These are phyloP conservation scores for Komagataella kurtzmanii DNA, from an alignment of 805 yeast genomes.

Conservation along the genomic window DNA sequence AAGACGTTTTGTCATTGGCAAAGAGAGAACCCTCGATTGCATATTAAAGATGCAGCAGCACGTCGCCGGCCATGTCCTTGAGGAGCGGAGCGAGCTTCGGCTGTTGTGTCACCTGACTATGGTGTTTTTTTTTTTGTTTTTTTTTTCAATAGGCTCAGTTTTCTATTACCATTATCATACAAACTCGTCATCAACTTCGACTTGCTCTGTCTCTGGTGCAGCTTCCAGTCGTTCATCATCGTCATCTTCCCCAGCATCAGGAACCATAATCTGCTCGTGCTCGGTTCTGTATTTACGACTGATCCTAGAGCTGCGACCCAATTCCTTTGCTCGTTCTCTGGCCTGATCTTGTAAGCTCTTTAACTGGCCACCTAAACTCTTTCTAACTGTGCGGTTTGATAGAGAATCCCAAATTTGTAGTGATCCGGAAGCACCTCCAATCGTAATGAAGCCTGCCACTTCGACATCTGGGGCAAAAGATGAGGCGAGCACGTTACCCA, in stretches of 20 bases:
- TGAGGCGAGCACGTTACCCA: constrained; percentile 79
- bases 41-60: not conserved
- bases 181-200: not conserved
- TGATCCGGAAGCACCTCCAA: constrained; percentile 80
- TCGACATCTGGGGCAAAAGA: constrained; percentile 81
- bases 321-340: constrained; percentile 35
- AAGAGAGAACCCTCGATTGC: not conserved
- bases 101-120: not conserved
- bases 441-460: constrained; percentile 68
- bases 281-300: constrained; percentile 53
- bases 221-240: constrained; percentile 41
- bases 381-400: constrained; percentile 67
- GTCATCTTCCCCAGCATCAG: constrained; percentile 52
- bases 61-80: not conserved
- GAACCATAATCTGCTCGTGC: constrained; percentile 43
- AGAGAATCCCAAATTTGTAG: constrained; percentile 90
- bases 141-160: not conserved
- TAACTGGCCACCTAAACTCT: constrained; percentile 49
- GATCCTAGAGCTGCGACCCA: constrained; percentile 57
- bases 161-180: not conserved
- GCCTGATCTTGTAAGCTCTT: constrained; percentile 40
- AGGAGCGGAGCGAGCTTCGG: not conserved
- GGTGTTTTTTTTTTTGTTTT: too few relatives aligned
- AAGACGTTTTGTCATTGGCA: not conserved
- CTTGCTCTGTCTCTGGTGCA: constrained; percentile 20